These are phyloP conservation scores for Solanum tarapatanum DNA, from an alignment of 257 asterid species.

Conservation along the genomic window DNA sequence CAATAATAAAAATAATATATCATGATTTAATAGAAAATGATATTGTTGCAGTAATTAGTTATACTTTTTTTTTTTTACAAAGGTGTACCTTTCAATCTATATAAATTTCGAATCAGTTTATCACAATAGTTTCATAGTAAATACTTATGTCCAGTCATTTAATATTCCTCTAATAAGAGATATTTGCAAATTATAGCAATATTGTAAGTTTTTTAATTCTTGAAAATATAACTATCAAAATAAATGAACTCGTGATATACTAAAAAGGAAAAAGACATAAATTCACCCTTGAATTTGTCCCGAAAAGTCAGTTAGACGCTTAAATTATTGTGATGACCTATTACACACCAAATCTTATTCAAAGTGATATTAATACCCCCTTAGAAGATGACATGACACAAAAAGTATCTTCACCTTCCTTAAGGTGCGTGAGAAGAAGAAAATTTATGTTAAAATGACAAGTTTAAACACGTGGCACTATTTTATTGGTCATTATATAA, in stretches of 20 bases:
- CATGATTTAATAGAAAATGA: neutral
- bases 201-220: neutral
- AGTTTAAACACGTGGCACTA: too few species aligned
- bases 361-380: too few species aligned
- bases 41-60: neutral
- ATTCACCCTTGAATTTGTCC: too few species aligned
- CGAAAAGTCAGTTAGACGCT: neutral
- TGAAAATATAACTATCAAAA: neutral
- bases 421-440: too few species aligned
- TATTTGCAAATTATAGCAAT: neutral
- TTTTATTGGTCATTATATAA: too few species aligned
- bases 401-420: too few species aligned
- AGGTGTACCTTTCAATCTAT: neutral
- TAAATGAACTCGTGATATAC: neutral
- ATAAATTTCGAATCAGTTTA: neutral
- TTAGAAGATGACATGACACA: too few species aligned
- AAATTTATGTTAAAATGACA: too few species aligned
- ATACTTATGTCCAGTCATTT: neutral
- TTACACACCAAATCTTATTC: too few species aligned
- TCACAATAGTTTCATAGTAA: neutral
- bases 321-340: too few species aligned
- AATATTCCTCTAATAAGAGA: neutral
- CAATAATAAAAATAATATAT: neutral
- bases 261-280: neutral
- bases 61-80: too few species aligned